Conservation (phyloP, 2,329 filamentous ascomycete genomes). For the Aspergillus latus region DNA sequence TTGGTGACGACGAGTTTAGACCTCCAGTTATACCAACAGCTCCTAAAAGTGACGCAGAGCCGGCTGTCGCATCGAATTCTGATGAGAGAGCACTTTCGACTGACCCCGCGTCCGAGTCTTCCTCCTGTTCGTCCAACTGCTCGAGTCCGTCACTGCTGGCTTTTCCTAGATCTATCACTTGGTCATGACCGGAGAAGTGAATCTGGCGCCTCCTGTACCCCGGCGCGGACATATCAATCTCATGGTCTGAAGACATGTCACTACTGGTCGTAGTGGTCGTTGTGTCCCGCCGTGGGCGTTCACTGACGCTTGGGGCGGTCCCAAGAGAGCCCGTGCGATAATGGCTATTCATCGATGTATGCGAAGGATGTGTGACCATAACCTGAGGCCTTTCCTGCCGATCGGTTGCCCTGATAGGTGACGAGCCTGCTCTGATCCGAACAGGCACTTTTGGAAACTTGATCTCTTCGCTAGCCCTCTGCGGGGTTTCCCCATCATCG, state of each 20-base stretch:
- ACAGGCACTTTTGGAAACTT: constrained; percentile 96
- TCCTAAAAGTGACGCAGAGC: constrained; percentile 58
- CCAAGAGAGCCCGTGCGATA: constrained; percentile 58
- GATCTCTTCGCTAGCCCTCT: constrained; percentile 77
- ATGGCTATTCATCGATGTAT: constrained; percentile 47
- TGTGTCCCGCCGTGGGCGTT: constrained; percentile 60
- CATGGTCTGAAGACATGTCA: constrained; percentile 66
- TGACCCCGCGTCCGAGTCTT: constrained; percentile 51
- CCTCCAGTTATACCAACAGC: constrained; percentile 47
- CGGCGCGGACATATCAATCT: constrained; percentile 51
- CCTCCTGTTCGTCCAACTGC: constrained; percentile 41
- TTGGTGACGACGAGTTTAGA: constrained; percentile 52
- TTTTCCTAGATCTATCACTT: constrained; percentile 34
- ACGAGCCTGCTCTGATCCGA: constrained; percentile 80
- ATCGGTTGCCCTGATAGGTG: constrained; percentile 66
- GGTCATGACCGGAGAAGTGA: constrained; percentile 43
- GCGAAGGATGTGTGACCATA: constrained; percentile 57
- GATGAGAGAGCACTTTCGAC: constrained; percentile 52
- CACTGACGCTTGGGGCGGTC: constrained; percentile 54
- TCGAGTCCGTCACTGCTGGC: constrained; percentile 31
- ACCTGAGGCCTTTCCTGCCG: constrained; percentile 48
- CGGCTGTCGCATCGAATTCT: constrained; percentile 55
- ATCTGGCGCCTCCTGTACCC: constrained; percentile 54
- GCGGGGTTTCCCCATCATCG: constrained; percentile 54
- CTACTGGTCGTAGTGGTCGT: constrained; percentile 66